These are phyloP conservation scores for Coccinonectria pachysandricola DNA, from an alignment of 2,329 filamentous ascomycete genomes.

Conservation along the genomic window DNA sequence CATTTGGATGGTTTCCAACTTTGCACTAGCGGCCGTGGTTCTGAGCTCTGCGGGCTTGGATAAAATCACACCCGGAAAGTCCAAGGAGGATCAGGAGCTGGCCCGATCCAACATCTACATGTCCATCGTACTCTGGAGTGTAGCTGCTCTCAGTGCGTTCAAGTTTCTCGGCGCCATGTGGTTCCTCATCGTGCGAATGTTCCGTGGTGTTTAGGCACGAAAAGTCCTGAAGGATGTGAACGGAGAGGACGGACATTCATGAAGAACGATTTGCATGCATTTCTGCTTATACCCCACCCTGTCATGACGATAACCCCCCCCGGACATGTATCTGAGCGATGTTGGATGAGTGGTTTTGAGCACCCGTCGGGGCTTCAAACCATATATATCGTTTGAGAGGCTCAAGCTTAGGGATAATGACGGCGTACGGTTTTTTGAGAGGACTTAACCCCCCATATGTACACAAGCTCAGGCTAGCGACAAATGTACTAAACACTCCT, in stretches of 20 bases:
- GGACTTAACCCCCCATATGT: too few species aligned
- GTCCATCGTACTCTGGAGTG: slow-evolving; percentile 78
- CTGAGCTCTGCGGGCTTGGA: slow-evolving; percentile 78
- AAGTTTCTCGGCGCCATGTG: slow-evolving; percentile 82
- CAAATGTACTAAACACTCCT: too few species aligned
- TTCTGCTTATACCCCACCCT: slow-evolving; percentile 19
- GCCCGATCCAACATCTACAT: slow-evolving; percentile 71
- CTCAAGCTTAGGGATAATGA: too few species aligned
- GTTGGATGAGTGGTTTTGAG: slow-evolving; percentile 12
- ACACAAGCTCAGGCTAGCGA: too few species aligned
- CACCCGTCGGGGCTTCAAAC: too few species aligned
- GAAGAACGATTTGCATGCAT: slow-evolving; percentile 5
- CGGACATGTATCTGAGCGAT: slow-evolving; percentile 3
- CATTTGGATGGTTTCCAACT: slow-evolving; percentile 94
- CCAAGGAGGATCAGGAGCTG: slow-evolving; percentile 31
- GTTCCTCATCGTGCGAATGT: slow-evolving; percentile 85
- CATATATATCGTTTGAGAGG: too few species aligned
- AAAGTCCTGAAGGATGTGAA: too few species aligned
- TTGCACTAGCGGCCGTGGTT: slow-evolving; percentile 77
- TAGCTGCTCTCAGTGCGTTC: slow-evolving; percentile 73
- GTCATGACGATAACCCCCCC: slow-evolving; percentile 10
- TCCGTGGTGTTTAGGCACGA: slow-evolving; percentile 64
- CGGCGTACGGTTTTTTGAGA: too few species aligned
- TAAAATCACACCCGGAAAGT: slow-evolving; percentile 39
- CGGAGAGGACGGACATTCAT: too few species aligned